Conservation (phyloP, 2,329 filamentous ascomycete species). For the Pseudocercospora vitis region DNA sequence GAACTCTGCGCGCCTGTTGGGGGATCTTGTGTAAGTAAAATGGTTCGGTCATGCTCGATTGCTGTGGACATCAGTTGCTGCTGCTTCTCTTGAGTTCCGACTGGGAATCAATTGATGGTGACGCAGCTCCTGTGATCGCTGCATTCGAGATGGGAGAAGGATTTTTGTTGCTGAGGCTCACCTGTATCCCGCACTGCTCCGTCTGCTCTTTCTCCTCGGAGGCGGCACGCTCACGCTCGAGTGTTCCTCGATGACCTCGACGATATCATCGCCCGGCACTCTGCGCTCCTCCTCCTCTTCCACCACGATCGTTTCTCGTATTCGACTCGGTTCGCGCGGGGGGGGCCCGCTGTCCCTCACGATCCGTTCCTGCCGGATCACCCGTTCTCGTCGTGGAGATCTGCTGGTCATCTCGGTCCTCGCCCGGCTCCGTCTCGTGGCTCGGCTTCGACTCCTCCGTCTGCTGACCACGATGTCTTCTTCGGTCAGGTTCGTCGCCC, state of each 20-base stretch:
- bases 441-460: slow-evolving; percentile 32
- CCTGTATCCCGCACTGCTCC: slow-evolving; percentile 49
- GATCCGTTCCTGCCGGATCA: slow-evolving; percentile 39
- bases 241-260: slow-evolving; percentile 60
- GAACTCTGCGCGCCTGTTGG: slow-evolving; percentile 25
- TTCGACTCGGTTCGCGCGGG: slow-evolving; percentile 32
- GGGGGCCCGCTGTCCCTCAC: slow-evolving; percentile 33
- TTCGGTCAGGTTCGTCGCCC: slow-evolving; percentile 31
- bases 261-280: slow-evolving; percentile 54
- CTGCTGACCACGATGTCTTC: slow-evolving; percentile 38
- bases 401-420: slow-evolving; percentile 37
- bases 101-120: not conserved
- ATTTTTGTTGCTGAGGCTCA: slow-evolving; percentile 35
- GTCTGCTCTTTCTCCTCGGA: slow-evolving; percentile 39
- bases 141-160: not conserved
- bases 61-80: slow-evolving; percentile 10
- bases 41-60: slow-evolving; percentile 3
- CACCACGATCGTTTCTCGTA: slow-evolving; percentile 43
- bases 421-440: slow-evolving; percentile 26
- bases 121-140: slow-evolving; percentile 8
- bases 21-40: slow-evolving; percentile 20
- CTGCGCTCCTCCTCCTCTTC: slow-evolving; percentile 48
- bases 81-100: not conserved
- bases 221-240: slow-evolving; percentile 44
- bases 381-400: slow-evolving; percentile 32